Evolutionary conservation across 345 rosid species (phyloP).

Genomic region (Dovyalis caffra): DNA sequence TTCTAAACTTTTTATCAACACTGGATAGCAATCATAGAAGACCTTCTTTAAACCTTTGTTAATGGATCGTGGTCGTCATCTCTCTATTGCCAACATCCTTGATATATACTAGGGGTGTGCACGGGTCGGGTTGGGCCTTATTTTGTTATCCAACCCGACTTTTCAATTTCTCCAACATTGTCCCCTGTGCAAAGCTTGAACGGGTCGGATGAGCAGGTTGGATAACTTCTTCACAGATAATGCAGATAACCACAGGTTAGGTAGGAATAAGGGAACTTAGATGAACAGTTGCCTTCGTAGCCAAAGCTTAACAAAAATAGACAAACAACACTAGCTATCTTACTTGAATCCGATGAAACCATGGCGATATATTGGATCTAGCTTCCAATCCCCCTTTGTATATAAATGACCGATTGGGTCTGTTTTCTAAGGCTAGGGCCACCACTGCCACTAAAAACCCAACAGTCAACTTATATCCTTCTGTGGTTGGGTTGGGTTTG

Average conservation of each 20-base stretch:
- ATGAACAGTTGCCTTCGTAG: neutral
- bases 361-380: neutral
- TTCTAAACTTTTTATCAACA: neutral
- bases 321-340: neutral
- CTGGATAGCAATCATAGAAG: neutral
- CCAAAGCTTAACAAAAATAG: neutral
- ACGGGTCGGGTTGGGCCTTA: neutral
- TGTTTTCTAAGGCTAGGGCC: neutral
- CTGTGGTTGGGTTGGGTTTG: neutral
- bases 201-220: neutral
- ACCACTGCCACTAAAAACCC: neutral
- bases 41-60: neutral
- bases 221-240: neutral
- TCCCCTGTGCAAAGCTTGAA: neutral
- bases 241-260: neutral
- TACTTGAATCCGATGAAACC: neutral
- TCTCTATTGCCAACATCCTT: neutral
- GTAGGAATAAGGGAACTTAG: neutral
- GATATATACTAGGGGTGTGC: neutral
- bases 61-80: slow-evolving; percentile 2
- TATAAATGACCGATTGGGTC: neutral
- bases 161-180: neutral
- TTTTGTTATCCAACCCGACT: neutral
- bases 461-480: neutral
- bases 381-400: neutral